These are phyloP conservation scores for Calonectria henricotiae DNA, from an alignment of 2,329 filamentous ascomycete genomes.

Conservation along the genomic window DNA sequence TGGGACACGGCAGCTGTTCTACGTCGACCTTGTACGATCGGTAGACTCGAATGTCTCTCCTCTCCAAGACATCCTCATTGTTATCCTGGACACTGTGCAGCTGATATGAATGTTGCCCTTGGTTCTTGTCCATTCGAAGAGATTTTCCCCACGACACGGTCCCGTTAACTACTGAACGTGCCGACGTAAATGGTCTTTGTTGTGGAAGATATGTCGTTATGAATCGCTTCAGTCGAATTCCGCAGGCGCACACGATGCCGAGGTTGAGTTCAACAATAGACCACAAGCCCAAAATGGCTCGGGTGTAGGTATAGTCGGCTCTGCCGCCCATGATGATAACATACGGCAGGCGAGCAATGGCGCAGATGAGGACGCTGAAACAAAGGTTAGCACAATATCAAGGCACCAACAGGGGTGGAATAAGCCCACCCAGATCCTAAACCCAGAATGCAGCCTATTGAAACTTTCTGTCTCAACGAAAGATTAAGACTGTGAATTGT, in stretches of 20 bases:
- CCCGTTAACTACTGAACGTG: not conserved
- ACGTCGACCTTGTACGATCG: constrained; percentile 24
- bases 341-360: constrained; percentile 7
- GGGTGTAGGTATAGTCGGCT: constrained; percentile 53
- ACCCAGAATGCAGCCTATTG: not conserved
- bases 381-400: not conserved
- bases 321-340: constrained; percentile 41
- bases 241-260: constrained; percentile 59
- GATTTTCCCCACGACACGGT: constrained; percentile 15
- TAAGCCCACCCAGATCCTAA: constrained; percentile 19
- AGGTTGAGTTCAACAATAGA: constrained; percentile 59
- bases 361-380: constrained; percentile 6
- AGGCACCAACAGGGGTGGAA: not conserved
- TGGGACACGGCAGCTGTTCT: not conserved
- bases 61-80: not conserved
- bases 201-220: constrained; percentile 31
- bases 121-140: constrained; percentile 16
- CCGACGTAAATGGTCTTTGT: constrained; percentile 6
- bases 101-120: constrained; percentile 17
- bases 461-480: not conserved
- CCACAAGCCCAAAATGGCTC: constrained; percentile 53
- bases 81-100: constrained; percentile 13
- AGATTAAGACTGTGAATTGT: constrained; percentile 15
- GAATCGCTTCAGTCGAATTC: constrained; percentile 52
- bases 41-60: constrained; percentile 17